Evolutionary conservation across 495 filamentous ascomycete genomes (phyloP).

Genomic region (Emericellopsis terricola): DNA sequence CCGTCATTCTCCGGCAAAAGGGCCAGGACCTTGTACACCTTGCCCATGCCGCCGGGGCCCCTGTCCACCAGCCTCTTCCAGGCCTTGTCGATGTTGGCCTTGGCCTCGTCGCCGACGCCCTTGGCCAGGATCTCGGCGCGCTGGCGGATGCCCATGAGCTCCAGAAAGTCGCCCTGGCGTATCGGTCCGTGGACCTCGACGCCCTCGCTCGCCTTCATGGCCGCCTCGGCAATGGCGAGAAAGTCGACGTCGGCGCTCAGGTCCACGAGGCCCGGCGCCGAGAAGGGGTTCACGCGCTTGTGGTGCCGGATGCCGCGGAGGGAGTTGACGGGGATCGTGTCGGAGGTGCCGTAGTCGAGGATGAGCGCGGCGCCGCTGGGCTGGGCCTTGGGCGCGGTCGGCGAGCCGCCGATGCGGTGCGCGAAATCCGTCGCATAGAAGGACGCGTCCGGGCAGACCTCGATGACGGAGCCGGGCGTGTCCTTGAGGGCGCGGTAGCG

Average conservation of each 20-base stretch:
- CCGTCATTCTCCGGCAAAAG: conserved; percentile 71
- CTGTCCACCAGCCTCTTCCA: conserved; percentile 69
- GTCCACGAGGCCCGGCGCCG: conserved; percentile 62
- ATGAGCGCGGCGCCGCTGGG: conserved; percentile 78
- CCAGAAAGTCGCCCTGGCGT: conserved; percentile 65
- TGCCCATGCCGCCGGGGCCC: conserved; percentile 70
- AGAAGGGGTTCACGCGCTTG: conserved; percentile 54
- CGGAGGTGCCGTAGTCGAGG: conserved; percentile 75
- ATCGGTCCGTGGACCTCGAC: conserved; percentile 91
- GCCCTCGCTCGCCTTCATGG: conserved; percentile 48
- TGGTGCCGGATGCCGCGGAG: conserved; percentile 74
- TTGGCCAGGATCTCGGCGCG: conserved; percentile 49
- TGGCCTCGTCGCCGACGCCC: conserved; percentile 25
- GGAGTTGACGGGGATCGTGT: conserved; percentile 66
- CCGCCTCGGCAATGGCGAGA: conserved; percentile 61
- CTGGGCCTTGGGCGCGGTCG: conserved; percentile 31
- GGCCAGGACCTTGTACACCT: conserved; percentile 81
- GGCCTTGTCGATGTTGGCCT: conserved; percentile 45
- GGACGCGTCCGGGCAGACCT: conserved; percentile 73
- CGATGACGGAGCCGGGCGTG: conserved; percentile 47
- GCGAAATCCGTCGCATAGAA: conserved; percentile 69
- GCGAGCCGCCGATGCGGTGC: conserved; percentile 55
- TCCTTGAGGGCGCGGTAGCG: conserved; percentile 61
- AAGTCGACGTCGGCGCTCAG: conserved; percentile 90
- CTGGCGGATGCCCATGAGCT: conserved; percentile 62